A percentile compares a stretch with the other conserved stretches of the same genome.
phyloP scores from a whole-genome alignment of 2,329 filamentous ascomycete genomes.

The Pezicula radicicola region DNA sequence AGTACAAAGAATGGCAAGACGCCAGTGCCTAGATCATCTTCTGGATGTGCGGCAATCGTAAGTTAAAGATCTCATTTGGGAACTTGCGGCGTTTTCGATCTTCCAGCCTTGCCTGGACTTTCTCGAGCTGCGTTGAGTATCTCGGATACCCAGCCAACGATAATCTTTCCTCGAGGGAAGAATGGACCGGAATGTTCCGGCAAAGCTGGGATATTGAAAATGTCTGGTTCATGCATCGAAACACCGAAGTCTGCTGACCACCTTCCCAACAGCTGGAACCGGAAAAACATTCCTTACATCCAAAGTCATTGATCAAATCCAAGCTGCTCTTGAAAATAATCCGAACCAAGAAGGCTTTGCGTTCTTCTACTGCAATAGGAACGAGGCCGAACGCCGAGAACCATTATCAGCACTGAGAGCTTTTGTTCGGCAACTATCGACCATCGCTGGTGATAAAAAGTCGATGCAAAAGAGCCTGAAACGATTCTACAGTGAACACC shows the following conservation, averaged over 20 bases:
- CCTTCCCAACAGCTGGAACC: slow-evolving; percentile 18
- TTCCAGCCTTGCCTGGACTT: too few relatives aligned
- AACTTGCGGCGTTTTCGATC: too few relatives aligned
- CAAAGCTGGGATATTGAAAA: too few relatives aligned
- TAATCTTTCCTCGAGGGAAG: too few relatives aligned
- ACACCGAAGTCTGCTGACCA: background rate
- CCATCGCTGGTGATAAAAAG: slow-evolving; percentile 8
- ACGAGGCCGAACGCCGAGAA: slow-evolving; percentile 22
- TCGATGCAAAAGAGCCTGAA: slow-evolving; percentile 12
- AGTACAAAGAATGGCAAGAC: slow-evolving; percentile 11
- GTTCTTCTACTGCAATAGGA: slow-evolving; percentile 34
- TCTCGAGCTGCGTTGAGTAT: too few relatives aligned
- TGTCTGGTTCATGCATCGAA: too few relatives aligned
- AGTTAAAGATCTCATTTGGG: slow-evolving; percentile 8
- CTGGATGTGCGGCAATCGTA: slow-evolving; percentile 11
- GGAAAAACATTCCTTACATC: slow-evolving; percentile 27
- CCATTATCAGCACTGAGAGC: slow-evolving; percentile 28
- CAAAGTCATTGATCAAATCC: slow-evolving; percentile 23
- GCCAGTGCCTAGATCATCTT: slow-evolving; percentile 8
- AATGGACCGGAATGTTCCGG: too few relatives aligned
- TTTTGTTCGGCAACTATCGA: slow-evolving; percentile 28
- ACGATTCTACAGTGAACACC: slow-evolving; percentile 1
- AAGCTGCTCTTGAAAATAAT: background rate
- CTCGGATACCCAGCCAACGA: too few relatives aligned
- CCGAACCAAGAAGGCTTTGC: slow-evolving; percentile 25